Evolutionary conservation across 2,329 filamentous ascomycete genomes (phyloP).

Genomic region (Aureobasidium subglaciale): DNA sequence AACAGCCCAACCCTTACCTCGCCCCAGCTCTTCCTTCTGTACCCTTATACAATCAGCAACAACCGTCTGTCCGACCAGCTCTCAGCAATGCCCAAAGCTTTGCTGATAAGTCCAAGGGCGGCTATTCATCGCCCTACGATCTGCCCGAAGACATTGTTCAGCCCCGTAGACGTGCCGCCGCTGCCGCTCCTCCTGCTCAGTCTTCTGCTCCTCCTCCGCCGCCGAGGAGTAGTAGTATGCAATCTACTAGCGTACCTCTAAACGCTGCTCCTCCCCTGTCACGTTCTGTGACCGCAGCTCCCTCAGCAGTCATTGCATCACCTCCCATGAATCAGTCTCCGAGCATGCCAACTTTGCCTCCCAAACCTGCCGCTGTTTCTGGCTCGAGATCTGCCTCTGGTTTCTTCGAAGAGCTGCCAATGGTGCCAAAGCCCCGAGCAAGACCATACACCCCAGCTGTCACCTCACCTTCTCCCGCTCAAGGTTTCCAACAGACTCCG

Average conservation of each 20-base stretch:
- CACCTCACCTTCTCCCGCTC: conserved; percentile 13
- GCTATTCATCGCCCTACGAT: conserved; percentile 92
- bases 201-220: conserved; percentile 42
- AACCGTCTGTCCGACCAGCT: conserved; percentile 12
- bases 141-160: conserved; percentile 82
- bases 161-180: conserved; percentile 51
- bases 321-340: conserved; percentile 33
- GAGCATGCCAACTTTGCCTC: not conserved
- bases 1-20: conserved; percentile 32
- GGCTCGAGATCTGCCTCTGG: conserved; percentile 27
- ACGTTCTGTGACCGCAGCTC: conserved; percentile 22
- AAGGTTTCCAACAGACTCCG: conserved; percentile 2
- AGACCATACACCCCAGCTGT: conserved; percentile 22
- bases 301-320: conserved; percentile 30
- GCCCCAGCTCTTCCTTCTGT: not conserved
- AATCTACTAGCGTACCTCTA: conserved; percentile 33
- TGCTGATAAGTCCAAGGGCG: conserved; percentile 80
- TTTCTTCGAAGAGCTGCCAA: conserved; percentile 44
- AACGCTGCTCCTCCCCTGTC: conserved; percentile 16
- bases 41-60: conserved; percentile 9
- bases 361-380: conserved; percentile 23
- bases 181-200: conserved; percentile 31
- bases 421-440: conserved; percentile 34
- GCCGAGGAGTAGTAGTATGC: conserved; percentile 53
- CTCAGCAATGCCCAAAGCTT: conserved; percentile 60